Percentiles rank a stretch among this genome's conserved stretches.
Conservation (phyloP, 2,329 filamentous ascomycete genomes). For the Arthroderma sp. region DNA sequence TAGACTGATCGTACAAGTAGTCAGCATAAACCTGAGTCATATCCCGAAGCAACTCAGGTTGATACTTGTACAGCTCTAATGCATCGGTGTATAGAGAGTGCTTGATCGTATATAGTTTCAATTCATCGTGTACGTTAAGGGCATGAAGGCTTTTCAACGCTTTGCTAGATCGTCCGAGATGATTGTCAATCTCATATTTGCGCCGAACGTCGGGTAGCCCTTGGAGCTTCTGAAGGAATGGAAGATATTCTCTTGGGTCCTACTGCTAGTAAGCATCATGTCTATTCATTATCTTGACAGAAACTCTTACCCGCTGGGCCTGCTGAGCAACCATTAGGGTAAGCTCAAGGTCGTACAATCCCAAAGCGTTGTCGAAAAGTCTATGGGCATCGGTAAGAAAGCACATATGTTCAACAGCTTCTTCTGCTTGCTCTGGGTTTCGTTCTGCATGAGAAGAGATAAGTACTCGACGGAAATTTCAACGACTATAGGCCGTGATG, state of each 20-base stretch:
- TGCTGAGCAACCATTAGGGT: constrained; percentile 86
- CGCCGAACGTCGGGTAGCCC: constrained; percentile 56
- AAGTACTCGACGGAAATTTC: background rate
- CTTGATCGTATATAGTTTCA: constrained; percentile 63
- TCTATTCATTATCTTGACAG: background rate
- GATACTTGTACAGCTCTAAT: constrained; percentile 72
- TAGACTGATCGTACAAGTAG: constrained; percentile 59
- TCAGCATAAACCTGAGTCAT: constrained; percentile 70
- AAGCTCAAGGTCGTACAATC: constrained; percentile 82
- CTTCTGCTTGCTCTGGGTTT: constrained; percentile 61
- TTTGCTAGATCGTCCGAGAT: constrained; percentile 63
- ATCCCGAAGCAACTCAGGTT: constrained; percentile 48
- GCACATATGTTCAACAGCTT: constrained; percentile 90
- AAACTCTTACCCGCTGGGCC: constrained; percentile 55
- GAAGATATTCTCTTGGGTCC: constrained; percentile 87
- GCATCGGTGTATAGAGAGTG: constrained; percentile 68
- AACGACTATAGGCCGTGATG: background rate
- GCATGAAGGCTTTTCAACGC: constrained; percentile 64
- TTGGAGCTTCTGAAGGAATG: constrained; percentile 81
- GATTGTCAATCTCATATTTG: constrained; percentile 76
- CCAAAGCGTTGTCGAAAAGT: constrained; percentile 79
- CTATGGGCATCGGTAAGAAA: constrained; percentile 90
- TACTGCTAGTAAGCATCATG: constrained; percentile 12
- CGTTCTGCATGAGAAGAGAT: constrained; percentile 30
- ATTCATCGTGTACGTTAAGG: constrained; percentile 61